phyloP scores from a whole-genome alignment of 495 filamentous ascomycete species.

The Penicillium parvum region DNA sequence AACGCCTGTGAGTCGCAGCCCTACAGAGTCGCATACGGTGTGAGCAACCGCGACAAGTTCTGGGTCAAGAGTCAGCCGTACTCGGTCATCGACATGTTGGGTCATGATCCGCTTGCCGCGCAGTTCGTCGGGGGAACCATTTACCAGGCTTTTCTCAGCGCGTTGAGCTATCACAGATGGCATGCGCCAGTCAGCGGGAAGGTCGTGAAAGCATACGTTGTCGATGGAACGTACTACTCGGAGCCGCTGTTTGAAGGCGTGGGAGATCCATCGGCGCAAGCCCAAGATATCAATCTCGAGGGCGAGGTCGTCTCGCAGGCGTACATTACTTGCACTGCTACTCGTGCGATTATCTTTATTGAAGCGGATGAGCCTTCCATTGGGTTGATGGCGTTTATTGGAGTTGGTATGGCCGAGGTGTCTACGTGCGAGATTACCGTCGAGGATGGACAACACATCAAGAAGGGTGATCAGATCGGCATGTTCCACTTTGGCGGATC shows the following conservation, averaged over 20 bases:
- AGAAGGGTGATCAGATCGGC: constrained; percentile 63
- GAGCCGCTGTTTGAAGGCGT: constrained; percentile 54
- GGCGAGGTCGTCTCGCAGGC: constrained; percentile 60
- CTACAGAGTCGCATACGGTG: constrained; percentile 20
- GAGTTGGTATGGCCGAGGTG: constrained; percentile 69
- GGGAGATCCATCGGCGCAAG: constrained; percentile 34
- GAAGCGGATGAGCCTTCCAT: constrained; percentile 63
- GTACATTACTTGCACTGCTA: constrained; percentile 55
- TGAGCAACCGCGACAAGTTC: constrained; percentile 43
- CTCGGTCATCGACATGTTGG: constrained; percentile 60
- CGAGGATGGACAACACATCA: constrained; percentile 52
- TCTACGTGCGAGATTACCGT: constrained; percentile 65
- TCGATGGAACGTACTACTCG: constrained; percentile 64
- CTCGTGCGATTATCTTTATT: constrained; percentile 63
- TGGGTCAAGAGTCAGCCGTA: constrained; percentile 70
- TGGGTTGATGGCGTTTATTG: constrained; percentile 62
- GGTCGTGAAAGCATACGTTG: constrained; percentile 50
- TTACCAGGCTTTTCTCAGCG: constrained; percentile 64
- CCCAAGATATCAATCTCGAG: constrained; percentile 51
- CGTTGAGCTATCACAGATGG: constrained; percentile 68
- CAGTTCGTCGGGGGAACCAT: constrained; percentile 59
- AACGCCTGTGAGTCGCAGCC: constrained; percentile 64
- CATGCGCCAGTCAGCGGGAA: constrained; percentile 59
- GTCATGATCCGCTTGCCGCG: constrained; percentile 42
- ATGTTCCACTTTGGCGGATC: constrained; percentile 76